These are phyloP conservation scores for Ogataea pini DNA, from an alignment of 805 yeast species.

Conservation along the genomic window DNA sequence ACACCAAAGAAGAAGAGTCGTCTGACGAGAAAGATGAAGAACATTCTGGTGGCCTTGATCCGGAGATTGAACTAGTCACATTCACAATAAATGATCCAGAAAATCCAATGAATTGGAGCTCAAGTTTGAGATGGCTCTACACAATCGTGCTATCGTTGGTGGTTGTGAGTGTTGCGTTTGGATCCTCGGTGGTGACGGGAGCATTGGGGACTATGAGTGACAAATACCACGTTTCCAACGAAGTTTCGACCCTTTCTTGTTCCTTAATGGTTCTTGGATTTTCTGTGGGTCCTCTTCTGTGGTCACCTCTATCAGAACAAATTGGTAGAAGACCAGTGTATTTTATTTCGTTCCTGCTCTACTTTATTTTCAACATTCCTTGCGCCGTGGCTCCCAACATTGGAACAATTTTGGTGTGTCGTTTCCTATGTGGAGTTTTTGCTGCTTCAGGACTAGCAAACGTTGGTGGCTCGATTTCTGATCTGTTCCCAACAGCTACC, in stretches of 20 bases:
- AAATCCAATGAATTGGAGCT: slow-evolving; percentile 86
- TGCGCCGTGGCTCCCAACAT: slow-evolving; percentile 83
- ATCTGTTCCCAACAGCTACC: slow-evolving; percentile 76
- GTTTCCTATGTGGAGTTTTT: slow-evolving; percentile 87
- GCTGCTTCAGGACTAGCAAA: slow-evolving; percentile 79
- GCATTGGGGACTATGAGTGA: slow-evolving; percentile 70
- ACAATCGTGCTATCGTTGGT: slow-evolving; percentile 68
- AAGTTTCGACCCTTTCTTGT: slow-evolving; percentile 77
- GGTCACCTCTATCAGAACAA: slow-evolving; percentile 88
- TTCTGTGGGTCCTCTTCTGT: slow-evolving; percentile 79
- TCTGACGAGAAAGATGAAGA: slow-evolving; percentile 27
- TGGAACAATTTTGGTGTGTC: slow-evolving; percentile 75
- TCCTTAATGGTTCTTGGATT: slow-evolving; percentile 90
- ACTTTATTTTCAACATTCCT: slow-evolving; percentile 80
- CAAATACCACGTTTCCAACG: slow-evolving; percentile 67
- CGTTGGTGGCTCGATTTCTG: slow-evolving; percentile 91
- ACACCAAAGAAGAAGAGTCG: slow-evolving; percentile 27
- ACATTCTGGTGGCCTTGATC: slow-evolving; percentile 44
- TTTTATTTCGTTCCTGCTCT: slow-evolving; percentile 69
- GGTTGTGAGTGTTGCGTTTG: slow-evolving; percentile 90
- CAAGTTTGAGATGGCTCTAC: slow-evolving; percentile 56
- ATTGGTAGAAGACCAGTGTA: slow-evolving; percentile 86
- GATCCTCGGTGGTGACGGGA: slow-evolving; percentile 89
- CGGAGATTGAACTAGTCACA: slow-evolving; percentile 82
- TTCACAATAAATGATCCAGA: slow-evolving; percentile 78